A percentile compares a stretch with the other conserved stretches of the same genome.
phyloP scores from a whole-genome alignment of 345 rosid species.

The Hibiscus trionum region DNA sequence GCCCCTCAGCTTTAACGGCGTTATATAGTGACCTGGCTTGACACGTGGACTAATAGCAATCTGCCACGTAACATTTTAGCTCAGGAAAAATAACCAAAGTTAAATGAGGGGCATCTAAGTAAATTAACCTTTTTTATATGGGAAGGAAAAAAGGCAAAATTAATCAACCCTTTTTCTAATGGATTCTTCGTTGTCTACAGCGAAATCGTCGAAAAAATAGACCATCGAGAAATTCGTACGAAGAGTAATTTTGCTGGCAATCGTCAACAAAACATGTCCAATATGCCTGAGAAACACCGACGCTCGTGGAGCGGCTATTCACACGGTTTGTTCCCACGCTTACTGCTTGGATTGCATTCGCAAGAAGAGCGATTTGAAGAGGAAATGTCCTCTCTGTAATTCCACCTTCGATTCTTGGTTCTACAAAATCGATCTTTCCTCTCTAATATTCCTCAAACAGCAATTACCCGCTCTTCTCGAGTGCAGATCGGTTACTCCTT shows the following conservation, averaged over 20 bases:
- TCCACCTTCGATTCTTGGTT: conserved; percentile 51
- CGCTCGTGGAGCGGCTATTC: conserved; percentile 39
- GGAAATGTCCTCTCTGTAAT: conserved; percentile 72
- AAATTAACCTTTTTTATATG: no score
- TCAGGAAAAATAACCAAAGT: no score
- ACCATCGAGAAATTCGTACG: conserved; percentile 28
- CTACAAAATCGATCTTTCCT: conserved; percentile 27
- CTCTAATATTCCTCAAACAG: conserved; percentile 28
- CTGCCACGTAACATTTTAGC: no score
- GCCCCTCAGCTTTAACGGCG: no score
- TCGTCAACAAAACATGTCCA: conserved; percentile 45
- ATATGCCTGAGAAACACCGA: conserved; percentile 42
- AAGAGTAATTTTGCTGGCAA: conserved; percentile 29
- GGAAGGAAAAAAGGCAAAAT: no score
- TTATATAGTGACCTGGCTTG: no score
- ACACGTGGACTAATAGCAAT: no score
- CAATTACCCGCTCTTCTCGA: conserved; percentile 24
- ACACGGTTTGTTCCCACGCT: conserved; percentile 46
- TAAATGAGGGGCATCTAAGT: no score
- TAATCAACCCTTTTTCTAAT: neutral
- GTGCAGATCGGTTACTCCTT: conserved; percentile 7
- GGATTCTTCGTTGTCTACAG: conserved; percentile 6
- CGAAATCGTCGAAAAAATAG: neutral
- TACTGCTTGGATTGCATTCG: conserved; percentile 51
- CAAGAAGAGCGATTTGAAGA: conserved; percentile 56